Conservation (phyloP, 768 basidiomycete genomes). For the Paxillus ammoniavirescens region DNA sequence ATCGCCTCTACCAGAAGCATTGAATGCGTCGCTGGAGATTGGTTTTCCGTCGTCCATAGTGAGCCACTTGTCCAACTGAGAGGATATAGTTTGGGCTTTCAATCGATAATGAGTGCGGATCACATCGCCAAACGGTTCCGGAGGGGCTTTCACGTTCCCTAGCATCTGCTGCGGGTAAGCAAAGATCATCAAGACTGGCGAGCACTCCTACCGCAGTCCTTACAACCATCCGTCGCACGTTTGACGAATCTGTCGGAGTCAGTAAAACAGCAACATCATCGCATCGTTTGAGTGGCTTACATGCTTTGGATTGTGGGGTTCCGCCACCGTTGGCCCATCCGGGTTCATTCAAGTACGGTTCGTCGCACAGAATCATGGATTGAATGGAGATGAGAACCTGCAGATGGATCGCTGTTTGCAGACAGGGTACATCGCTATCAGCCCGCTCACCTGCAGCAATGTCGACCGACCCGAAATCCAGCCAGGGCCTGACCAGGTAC, state of each 20-base stretch:
- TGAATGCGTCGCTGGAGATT: slow-evolving; percentile 56
- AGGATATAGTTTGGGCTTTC: slow-evolving; percentile 66
- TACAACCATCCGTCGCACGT: slow-evolving; percentile 90
- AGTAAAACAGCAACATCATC: background rate
- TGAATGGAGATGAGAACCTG: slow-evolving; percentile 90
- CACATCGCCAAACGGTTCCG: slow-evolving; percentile 83
- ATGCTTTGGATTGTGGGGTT: slow-evolving; percentile 71
- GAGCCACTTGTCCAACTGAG: slow-evolving; percentile 82
- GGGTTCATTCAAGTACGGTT: slow-evolving; percentile 90
- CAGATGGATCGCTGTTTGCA: slow-evolving; percentile 1
- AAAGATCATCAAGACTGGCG: slow-evolving; percentile 3
- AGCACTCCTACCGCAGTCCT: slow-evolving; percentile 66
- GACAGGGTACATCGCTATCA: background rate
- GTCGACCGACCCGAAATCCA: slow-evolving; percentile 92
- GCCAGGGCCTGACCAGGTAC: slow-evolving; percentile 92
- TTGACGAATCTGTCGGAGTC: slow-evolving; percentile 70
- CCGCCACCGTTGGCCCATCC: slow-evolving; percentile 78
- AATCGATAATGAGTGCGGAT: slow-evolving; percentile 90
- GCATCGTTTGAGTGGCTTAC: slow-evolving; percentile 40
- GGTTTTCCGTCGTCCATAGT: slow-evolving; percentile 67
- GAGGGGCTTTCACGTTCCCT: slow-evolving; percentile 75
- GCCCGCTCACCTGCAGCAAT: slow-evolving; percentile 64
- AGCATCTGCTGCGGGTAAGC: slow-evolving; percentile 59
- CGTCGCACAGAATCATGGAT: slow-evolving; percentile 94
- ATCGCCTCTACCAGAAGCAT: slow-evolving; percentile 33